These are phyloP conservation scores for Lactarius tabidus DNA, from an alignment of 768 basidiomycete species.

Conservation along the genomic window DNA sequence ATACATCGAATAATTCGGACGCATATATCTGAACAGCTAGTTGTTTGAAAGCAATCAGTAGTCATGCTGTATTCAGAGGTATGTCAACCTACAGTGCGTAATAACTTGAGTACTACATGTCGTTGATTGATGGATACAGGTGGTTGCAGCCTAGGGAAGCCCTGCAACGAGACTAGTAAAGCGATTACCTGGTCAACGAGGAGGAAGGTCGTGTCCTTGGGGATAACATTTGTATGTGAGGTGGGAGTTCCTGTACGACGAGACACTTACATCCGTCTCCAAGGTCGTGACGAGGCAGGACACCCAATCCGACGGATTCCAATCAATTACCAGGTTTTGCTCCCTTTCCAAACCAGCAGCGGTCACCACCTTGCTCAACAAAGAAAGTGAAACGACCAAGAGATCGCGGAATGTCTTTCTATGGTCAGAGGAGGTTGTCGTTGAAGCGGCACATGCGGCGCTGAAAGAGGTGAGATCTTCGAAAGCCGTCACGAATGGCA, in stretches of 20 bases:
- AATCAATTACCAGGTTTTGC: slow-evolving; percentile 39
- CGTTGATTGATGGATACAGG: slow-evolving; percentile 47
- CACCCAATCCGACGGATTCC: slow-evolving; percentile 68
- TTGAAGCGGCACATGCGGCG: slow-evolving; percentile 37
- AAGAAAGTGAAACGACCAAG: slow-evolving; percentile 46
- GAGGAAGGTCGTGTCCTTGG: slow-evolving; percentile 24
- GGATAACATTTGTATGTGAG: background rate
- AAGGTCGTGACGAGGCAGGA: slow-evolving; percentile 48
- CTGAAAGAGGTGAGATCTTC: slow-evolving; percentile 51
- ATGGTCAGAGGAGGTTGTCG: slow-evolving; percentile 29
- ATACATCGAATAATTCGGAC: slow-evolving; percentile 59
- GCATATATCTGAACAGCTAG: slow-evolving; percentile 72
- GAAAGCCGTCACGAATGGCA: slow-evolving; percentile 57
- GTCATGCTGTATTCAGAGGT: background rate
- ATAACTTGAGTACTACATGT: slow-evolving; percentile 53
- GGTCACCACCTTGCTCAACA: slow-evolving; percentile 49
- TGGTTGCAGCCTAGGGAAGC: slow-evolving; percentile 17
- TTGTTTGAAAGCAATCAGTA: slow-evolving; percentile 8
- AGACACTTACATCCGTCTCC: slow-evolving; percentile 48
- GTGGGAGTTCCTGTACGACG: background rate
- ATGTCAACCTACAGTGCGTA: slow-evolving; percentile 41
- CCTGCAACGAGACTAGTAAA: slow-evolving; percentile 18
- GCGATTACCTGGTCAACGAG: slow-evolving; percentile 25
- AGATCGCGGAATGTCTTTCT: slow-evolving; percentile 43
- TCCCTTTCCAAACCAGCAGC: slow-evolving; percentile 37